A percentile compares a stretch with the other conserved stretches of the same genome.
Conservation (phyloP, 305 asterid species). For the Fraxinus sp. region DNA sequence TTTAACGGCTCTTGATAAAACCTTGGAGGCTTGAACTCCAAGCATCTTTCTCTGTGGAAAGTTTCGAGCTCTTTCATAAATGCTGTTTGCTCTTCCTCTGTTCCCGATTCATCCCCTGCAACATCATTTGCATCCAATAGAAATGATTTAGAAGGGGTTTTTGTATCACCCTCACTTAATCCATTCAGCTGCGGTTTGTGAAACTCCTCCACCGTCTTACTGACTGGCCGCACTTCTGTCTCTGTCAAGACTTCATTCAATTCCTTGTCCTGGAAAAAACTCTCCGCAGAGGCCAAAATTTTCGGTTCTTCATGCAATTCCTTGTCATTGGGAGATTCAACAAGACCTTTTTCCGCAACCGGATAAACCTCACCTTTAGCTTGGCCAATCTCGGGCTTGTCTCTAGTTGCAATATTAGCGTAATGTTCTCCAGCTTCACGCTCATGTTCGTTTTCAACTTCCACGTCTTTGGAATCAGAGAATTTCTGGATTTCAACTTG, state of each 20-base stretch:
- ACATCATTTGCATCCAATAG: slow-evolving; percentile 52
- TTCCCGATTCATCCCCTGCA: slow-evolving; percentile 65
- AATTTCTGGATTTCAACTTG: slow-evolving; percentile 20
- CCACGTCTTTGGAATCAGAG: slow-evolving; percentile 23
- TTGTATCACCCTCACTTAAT: slow-evolving; percentile 30
- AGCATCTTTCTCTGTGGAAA: slow-evolving; percentile 65
- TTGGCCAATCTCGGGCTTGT: slow-evolving; percentile 8
- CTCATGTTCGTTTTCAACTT: slow-evolving; percentile 23
- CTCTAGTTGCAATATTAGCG: slow-evolving; percentile 14
- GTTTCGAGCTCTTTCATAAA: slow-evolving; percentile 76
- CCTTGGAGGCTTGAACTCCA: slow-evolving; percentile 84
- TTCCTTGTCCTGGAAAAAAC: slow-evolving; percentile 39
- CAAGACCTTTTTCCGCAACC: slow-evolving; percentile 6
- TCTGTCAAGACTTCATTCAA: slow-evolving; percentile 31
- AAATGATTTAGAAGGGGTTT: slow-evolving; percentile 46
- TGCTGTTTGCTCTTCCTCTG: slow-evolving; percentile 78
- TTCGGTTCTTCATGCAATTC: slow-evolving; percentile 20
- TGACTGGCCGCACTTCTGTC: slow-evolving; percentile 30
- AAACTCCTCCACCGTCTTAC: slow-evolving; percentile 31
- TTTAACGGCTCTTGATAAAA: slow-evolving; percentile 85
- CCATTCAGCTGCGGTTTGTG: slow-evolving; percentile 26
- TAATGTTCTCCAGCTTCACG: slow-evolving; percentile 17
- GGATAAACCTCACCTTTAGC: slow-evolving; percentile 14
- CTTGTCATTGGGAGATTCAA: neutral
- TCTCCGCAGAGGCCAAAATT: slow-evolving; percentile 27